Conservation (phyloP, 371 early-diverging fungal species). For the Amoeboaphelidium protococcarum region DNA sequence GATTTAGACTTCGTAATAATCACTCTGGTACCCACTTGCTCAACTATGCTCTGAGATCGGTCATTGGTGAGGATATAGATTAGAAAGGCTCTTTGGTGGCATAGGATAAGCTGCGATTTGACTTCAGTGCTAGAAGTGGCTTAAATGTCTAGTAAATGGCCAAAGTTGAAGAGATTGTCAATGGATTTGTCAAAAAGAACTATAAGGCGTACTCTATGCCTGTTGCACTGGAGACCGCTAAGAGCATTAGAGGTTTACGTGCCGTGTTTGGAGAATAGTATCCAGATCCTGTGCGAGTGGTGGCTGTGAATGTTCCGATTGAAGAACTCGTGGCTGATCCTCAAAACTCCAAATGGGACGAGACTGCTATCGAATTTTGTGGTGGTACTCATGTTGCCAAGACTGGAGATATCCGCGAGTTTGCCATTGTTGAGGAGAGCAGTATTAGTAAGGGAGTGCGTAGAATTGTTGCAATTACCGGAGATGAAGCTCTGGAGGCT, state of each 20-base stretch:
- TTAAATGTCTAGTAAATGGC: slow-evolving; percentile 53
- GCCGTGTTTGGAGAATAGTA: slow-evolving; percentile 92
- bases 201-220: slow-evolving; percentile 50
- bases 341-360: slow-evolving; percentile 43
- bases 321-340: slow-evolving; percentile 65
- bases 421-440: slow-evolving; percentile 75
- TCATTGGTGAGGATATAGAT: slow-evolving; percentile 42
- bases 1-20: slow-evolving; percentile 76
- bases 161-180: slow-evolving; percentile 53
- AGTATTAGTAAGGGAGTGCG: slow-evolving; percentile 91
- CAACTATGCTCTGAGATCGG: slow-evolving; percentile 73
- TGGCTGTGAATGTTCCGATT: slow-evolving; percentile 64
- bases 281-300: slow-evolving; percentile 85
- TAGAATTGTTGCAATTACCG: slow-evolving; percentile 92
- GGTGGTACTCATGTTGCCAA: slow-evolving; percentile 96
- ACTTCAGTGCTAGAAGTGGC: slow-evolving; percentile 60
- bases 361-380: slow-evolving; percentile 84
- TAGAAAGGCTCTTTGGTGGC: slow-evolving; percentile 97
- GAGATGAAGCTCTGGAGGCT: slow-evolving; percentile 42
- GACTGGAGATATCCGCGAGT: slow-evolving; percentile 69
- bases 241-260: slow-evolving; percentile 60
- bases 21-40: slow-evolving; percentile 96
- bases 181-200: slow-evolving; percentile 48
- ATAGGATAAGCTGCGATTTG: slow-evolving; percentile 89
- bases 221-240: slow-evolving; percentile 51